A percentile compares a stretch with the other conserved stretches of the same genome.
Evolutionary conservation across 2,329 filamentous ascomycete species (phyloP).

Genomic region (Drechslerella coelobrocha): DNA sequence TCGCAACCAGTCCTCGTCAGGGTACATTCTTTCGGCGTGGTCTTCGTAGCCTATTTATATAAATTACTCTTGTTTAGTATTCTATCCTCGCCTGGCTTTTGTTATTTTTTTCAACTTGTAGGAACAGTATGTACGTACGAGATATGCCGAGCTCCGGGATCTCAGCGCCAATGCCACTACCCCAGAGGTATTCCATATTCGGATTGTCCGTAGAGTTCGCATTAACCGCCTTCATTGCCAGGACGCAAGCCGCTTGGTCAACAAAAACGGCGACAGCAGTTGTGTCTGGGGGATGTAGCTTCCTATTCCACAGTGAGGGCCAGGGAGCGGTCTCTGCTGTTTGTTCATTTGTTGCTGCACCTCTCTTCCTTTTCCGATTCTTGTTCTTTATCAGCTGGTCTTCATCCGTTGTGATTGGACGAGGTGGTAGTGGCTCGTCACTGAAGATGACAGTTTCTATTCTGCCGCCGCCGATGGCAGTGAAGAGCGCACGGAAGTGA

Average conservation of each 20-base stretch:
- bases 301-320: constrained; percentile 75
- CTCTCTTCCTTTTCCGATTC: constrained; percentile 62
- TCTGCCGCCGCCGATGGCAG: constrained; percentile 75
- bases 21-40: constrained; percentile 76
- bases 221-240: constrained; percentile 76
- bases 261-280: constrained; percentile 83
- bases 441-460: constrained; percentile 82
- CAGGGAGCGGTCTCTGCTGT: constrained; percentile 66
- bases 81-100: constrained; percentile 14
- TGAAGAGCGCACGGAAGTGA: constrained; percentile 78
- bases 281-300: constrained; percentile 74
- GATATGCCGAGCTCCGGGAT: constrained; percentile 65
- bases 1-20: constrained; percentile 71
- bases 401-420: constrained; percentile 58
- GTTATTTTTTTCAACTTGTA: not conserved
- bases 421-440: constrained; percentile 56
- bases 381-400: constrained; percentile 57
- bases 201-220: constrained; percentile 65
- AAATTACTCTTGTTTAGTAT: not conserved
- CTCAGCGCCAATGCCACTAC: constrained; percentile 65
- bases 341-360: constrained; percentile 61
- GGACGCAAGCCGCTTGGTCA: constrained; percentile 77
- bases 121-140: constrained; percentile 52
- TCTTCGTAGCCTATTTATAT: constrained; percentile 64
- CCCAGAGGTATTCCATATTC: constrained; percentile 71